Percentiles rank a stretch among this genome's conserved stretches.
Conservation (phyloP, 257 asterid species). For the Salvia hispanica region DNA sequence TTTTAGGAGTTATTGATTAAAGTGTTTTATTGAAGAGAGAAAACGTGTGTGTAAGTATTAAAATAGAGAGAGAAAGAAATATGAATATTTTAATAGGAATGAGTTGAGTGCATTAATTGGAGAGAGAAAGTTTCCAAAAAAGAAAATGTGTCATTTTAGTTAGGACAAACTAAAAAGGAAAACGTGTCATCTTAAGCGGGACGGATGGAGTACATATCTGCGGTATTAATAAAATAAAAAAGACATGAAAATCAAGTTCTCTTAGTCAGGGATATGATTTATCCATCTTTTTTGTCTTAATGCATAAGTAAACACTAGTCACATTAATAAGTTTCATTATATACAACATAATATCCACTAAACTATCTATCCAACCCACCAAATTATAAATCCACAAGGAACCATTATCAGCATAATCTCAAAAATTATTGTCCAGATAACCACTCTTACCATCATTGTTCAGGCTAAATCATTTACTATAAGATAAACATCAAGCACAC, state of each 20-base stretch:
- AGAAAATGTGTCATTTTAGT: too few species aligned
- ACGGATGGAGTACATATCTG: too few species aligned
- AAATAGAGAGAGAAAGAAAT: too few species aligned
- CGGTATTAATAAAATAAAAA: background rate
- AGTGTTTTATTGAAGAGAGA: too few species aligned
- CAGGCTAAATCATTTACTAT: background rate
- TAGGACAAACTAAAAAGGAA: too few species aligned
- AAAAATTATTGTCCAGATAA: background rate
- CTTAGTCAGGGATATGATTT: background rate
- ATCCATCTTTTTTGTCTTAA: background rate
- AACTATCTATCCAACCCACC: background rate
- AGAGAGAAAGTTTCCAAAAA: too few species aligned
- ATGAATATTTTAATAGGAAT: too few species aligned
- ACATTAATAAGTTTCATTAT: background rate
- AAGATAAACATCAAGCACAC: background rate
- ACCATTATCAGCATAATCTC: conserved; percentile 6
- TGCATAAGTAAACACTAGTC: background rate
- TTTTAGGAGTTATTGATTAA: too few species aligned
- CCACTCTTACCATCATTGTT: background rate
- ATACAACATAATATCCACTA: background rate
- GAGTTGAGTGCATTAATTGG: too few species aligned
- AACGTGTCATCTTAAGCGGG: too few species aligned
- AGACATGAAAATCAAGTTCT: background rate
- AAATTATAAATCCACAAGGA: background rate
- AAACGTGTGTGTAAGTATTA: too few species aligned